phyloP scores from a whole-genome alignment of 352 stramenopile species.

The Globisporangium perplexum region DNA sequence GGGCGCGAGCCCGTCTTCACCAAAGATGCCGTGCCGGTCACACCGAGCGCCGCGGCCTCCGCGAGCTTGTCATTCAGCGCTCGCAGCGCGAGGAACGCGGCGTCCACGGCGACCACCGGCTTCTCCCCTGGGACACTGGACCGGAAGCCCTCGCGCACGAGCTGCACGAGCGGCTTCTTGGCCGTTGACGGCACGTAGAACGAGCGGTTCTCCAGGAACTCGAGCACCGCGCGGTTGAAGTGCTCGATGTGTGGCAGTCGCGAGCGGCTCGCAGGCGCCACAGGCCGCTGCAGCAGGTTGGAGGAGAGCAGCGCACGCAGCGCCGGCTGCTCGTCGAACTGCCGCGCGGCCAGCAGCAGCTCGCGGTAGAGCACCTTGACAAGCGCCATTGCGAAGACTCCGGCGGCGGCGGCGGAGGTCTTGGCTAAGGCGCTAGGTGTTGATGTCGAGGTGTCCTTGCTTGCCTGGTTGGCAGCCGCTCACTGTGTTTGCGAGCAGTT shows the following conservation, averaged over 20 bases:
- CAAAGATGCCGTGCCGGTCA: too few species aligned
- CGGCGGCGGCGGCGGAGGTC: not conserved
- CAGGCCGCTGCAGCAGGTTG: constrained; percentile 43
- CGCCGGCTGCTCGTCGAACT: constrained; percentile 50
- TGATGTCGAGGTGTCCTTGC: too few species aligned
- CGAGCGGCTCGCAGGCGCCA: constrained; percentile 20
- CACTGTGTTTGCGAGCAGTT: too few species aligned
- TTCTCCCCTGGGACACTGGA: not conserved
- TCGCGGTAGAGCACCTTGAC: constrained; percentile 61
- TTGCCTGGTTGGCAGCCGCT: too few species aligned
- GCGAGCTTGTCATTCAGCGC: constrained; percentile 57
- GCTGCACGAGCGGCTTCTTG: constrained; percentile 24
- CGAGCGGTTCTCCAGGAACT: constrained; percentile 44
- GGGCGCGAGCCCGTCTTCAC: too few species aligned
- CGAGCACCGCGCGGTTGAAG: constrained; percentile 51
- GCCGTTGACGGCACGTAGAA: constrained; percentile 59
- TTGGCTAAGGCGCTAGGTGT: not conserved
- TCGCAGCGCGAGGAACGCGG: constrained; percentile 57
- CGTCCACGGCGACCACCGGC: constrained; percentile 30
- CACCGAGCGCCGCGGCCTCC: constrained; percentile 25
- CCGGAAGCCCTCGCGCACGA: constrained; percentile 55
- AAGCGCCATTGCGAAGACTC: constrained; percentile 33
- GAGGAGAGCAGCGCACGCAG: constrained; percentile 61
- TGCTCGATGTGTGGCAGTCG: constrained; percentile 45
- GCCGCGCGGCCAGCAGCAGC: constrained; percentile 39